These are phyloP conservation scores for Lithocarpus polystachyus DNA, from an alignment of 306 rosid genomes.

Conservation along the genomic window DNA sequence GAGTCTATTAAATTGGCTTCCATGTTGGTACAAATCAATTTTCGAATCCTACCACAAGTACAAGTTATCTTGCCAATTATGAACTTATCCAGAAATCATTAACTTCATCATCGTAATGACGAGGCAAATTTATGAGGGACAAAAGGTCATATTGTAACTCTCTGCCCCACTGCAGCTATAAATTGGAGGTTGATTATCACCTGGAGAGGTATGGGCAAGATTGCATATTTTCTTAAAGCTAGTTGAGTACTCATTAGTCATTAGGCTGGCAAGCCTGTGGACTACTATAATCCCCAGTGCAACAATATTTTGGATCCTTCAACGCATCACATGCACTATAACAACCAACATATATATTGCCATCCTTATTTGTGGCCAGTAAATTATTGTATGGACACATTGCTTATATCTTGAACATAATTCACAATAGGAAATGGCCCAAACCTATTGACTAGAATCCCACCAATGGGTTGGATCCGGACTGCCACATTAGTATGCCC, in stretches of 20 bases:
- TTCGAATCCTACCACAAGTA: too few species aligned
- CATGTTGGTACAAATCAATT: too few species aligned
- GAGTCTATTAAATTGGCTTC: too few species aligned
- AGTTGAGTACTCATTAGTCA: conserved; percentile 17
- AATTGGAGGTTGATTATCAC: conserved; percentile 20
- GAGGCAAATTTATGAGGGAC: conserved; percentile 1
- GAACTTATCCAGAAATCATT: too few species aligned
- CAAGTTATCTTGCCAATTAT: too few species aligned
- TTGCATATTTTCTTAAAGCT: conserved; percentile 20
- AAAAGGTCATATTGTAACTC: conserved; percentile 24
- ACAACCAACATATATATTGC: conserved; percentile 22
- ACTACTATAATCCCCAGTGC: not conserved
- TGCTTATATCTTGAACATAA: conserved; percentile 1
- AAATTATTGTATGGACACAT: conserved; percentile 23
- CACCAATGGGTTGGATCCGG: conserved; percentile 29
- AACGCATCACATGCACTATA: conserved; percentile 30
- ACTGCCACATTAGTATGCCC: conserved; percentile 32
- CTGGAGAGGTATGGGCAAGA: conserved; percentile 22
- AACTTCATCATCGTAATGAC: too few species aligned
- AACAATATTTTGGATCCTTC: conserved; percentile 32
- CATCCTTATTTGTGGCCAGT: not conserved
- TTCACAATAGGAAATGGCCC: conserved; percentile 34
- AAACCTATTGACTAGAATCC: conserved; percentile 21
- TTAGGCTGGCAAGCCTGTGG: conserved; percentile 25
- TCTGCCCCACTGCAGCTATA: conserved; percentile 35